A percentile compares a stretch with the other conserved stretches of the same genome.
phyloP scores from a whole-genome alignment of 768 basidiomycete species.

The Antrodiella citrinella region DNA sequence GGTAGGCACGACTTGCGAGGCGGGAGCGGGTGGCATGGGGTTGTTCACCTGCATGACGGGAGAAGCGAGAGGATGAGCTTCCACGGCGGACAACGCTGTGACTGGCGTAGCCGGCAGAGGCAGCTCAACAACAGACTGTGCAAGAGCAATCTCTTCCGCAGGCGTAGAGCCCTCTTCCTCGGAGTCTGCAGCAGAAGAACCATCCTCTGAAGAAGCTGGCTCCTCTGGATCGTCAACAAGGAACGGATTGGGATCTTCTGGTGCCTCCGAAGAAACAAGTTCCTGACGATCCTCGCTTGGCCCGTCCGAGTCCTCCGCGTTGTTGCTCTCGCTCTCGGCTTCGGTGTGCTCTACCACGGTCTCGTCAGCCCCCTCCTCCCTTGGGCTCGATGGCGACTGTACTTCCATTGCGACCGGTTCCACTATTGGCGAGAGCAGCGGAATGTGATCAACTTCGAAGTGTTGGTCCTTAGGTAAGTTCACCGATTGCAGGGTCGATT shows the following conservation, averaged over 20 bases:
- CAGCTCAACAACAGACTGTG: slow-evolving; percentile 20
- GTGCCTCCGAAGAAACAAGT: slow-evolving; percentile 27
- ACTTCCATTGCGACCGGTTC: background rate
- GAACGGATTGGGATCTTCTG: slow-evolving; percentile 53
- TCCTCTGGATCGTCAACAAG: slow-evolving; percentile 43
- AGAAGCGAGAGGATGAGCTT: slow-evolving; percentile 10
- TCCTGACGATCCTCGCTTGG: slow-evolving; percentile 8
- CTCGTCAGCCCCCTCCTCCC: background rate
- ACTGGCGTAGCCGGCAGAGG: slow-evolving; percentile 13
- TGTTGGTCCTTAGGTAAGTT: background rate
- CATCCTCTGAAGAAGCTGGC: slow-evolving; percentile 20
- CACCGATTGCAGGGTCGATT: background rate
- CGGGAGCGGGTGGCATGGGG: slow-evolving; percentile 43
- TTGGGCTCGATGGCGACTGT: background rate
- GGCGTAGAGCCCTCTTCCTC: slow-evolving; percentile 23
- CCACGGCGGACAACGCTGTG: slow-evolving; percentile 12
- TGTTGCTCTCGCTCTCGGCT: slow-evolving; percentile 6
- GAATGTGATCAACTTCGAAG: background rate
- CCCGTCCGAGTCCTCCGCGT: background rate
- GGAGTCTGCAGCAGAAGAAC: slow-evolving; percentile 18
- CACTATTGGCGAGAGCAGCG: background rate
- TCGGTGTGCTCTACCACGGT: background rate
- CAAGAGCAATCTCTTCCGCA: slow-evolving; percentile 34
- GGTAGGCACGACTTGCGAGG: slow-evolving; percentile 13
- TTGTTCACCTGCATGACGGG: slow-evolving; percentile 44